phyloP scores from a whole-genome alignment of 1,284 basidiomycete genomes.

The Ceratobasidium sp. region DNA sequence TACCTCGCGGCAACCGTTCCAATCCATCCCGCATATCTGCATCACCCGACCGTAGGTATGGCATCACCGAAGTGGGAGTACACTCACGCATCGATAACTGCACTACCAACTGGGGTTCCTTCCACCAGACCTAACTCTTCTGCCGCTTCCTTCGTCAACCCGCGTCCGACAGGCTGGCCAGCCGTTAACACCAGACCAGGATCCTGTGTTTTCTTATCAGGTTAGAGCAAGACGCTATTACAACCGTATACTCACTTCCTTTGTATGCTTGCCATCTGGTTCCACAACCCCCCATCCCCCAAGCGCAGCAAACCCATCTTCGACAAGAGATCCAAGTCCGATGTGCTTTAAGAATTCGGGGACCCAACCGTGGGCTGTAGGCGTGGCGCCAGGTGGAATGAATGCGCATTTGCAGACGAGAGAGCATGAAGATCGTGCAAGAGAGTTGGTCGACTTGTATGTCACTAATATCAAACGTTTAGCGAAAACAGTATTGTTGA shows the following conservation, averaged over 20 bases:
- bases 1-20: constrained; percentile 92
- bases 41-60: background rate
- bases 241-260: background rate
- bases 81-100: constrained; percentile 91
- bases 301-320: constrained; percentile 79
- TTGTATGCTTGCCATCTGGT: constrained; percentile 44
- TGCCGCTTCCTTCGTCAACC: constrained; percentile 83
- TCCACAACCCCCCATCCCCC: constrained; percentile 65
- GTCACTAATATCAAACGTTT: constrained; percentile 66
- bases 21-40: constrained; percentile 96
- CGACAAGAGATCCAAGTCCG: constrained; percentile 77
- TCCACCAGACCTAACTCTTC: constrained; percentile 85
- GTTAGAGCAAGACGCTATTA: background rate
- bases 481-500: background rate
- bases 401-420: constrained; percentile 97
- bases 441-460: constrained; percentile 86
- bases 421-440: constrained; percentile 90
- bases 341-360: constrained; percentile 88
- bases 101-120: constrained; percentile 95
- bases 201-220: constrained; percentile 46
- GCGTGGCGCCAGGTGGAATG: constrained; percentile 73
- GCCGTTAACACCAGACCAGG: constrained; percentile 79
- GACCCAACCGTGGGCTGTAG: constrained; percentile 79
- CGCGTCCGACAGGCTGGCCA: constrained; percentile 89
- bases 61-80: background rate